Evolutionary conservation across 495 filamentous ascomycete species (phyloP).

Genomic region (Neurospora sp.): DNA sequence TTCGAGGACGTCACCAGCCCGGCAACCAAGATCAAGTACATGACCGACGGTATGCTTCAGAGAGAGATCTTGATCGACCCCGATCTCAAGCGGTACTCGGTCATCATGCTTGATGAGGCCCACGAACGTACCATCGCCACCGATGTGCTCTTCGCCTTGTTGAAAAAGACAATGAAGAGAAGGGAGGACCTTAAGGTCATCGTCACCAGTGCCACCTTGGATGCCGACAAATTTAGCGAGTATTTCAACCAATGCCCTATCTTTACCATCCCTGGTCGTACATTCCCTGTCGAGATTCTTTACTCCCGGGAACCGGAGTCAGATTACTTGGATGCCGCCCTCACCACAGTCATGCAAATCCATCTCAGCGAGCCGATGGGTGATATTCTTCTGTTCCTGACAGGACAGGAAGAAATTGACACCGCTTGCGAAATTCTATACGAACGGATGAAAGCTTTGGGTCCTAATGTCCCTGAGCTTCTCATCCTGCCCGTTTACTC

Average conservation of each 20-base stretch:
- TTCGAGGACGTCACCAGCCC: slow-evolving; percentile 92
- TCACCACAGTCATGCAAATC: slow-evolving; percentile 96
- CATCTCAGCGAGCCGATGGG: slow-evolving; percentile 84
- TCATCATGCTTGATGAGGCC: slow-evolving; percentile 97
- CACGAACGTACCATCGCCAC: slow-evolving; percentile 96
- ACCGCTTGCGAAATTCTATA: slow-evolving; percentile 85
- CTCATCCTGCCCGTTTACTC: slow-evolving; percentile 93
- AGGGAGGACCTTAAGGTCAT: slow-evolving; percentile 87
- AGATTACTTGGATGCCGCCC: slow-evolving; percentile 91
- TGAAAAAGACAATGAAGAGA: slow-evolving; percentile 87
- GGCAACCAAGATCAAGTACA: slow-evolving; percentile 94
- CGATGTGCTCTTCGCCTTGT: slow-evolving; percentile 84
- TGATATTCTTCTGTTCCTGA: slow-evolving; percentile 93
- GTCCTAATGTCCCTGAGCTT: slow-evolving; percentile 82
- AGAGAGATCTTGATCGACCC: slow-evolving; percentile 89
- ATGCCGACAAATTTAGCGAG: slow-evolving; percentile 93
- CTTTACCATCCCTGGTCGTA: slow-evolving; percentile 90
- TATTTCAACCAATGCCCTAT: slow-evolving; percentile 95
- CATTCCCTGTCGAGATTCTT: slow-evolving; percentile 89
- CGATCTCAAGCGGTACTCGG: slow-evolving; percentile 75
- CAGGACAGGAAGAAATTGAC: slow-evolving; percentile 97
- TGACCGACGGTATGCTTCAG: slow-evolving; percentile 98
- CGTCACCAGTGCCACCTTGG: slow-evolving; percentile 89
- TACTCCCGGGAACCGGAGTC: slow-evolving; percentile 91
- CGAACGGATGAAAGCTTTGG: slow-evolving; percentile 94